Conservation (phyloP, 257 asterid species). For the Galeopsis tetrahit region DNA sequence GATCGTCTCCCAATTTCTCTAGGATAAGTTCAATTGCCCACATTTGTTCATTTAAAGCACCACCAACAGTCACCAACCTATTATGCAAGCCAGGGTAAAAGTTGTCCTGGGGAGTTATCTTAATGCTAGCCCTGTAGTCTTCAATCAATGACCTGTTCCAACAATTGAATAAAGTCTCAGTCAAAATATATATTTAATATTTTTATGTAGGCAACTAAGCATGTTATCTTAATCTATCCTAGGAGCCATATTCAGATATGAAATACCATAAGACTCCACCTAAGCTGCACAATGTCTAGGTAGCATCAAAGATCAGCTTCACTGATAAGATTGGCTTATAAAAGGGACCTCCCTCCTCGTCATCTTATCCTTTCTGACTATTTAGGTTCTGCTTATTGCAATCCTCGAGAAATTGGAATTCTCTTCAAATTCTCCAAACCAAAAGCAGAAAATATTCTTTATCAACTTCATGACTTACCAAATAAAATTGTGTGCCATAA, state of each 20-base stretch:
- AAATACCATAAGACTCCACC: too few species aligned
- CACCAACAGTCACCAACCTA: slow-evolving; percentile 76
- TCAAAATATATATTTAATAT: slow-evolving; percentile 5
- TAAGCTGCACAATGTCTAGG: neutral
- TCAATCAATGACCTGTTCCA: slow-evolving; percentile 74
- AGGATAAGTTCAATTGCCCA: slow-evolving; percentile 82
- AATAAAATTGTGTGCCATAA: neutral
- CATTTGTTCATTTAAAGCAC: slow-evolving; percentile 75
- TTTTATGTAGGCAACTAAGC: slow-evolving; percentile 10
- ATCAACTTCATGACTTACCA: slow-evolving; percentile 13
- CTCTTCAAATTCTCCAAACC: neutral
- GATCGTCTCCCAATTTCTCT: slow-evolving; percentile 74
- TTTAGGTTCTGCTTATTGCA: neutral
- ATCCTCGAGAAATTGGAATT: neutral
- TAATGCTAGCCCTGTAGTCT: slow-evolving; percentile 79
- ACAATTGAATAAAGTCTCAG: slow-evolving; percentile 30
- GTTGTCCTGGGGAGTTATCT: slow-evolving; percentile 84
- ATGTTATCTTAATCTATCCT: neutral
- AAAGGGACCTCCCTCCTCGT: slow-evolving; percentile 13
- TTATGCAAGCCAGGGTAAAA: slow-evolving; percentile 87
- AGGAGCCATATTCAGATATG: too few species aligned
- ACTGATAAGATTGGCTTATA: slow-evolving; percentile 12
- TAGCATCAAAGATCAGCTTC: slow-evolving; percentile 27
- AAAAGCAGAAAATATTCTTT: neutral
- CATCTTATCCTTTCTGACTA: slow-evolving; percentile 12